phyloP scores from a whole-genome alignment of 2,329 filamentous ascomycete species.

The Davidsoniella australis region DNA sequence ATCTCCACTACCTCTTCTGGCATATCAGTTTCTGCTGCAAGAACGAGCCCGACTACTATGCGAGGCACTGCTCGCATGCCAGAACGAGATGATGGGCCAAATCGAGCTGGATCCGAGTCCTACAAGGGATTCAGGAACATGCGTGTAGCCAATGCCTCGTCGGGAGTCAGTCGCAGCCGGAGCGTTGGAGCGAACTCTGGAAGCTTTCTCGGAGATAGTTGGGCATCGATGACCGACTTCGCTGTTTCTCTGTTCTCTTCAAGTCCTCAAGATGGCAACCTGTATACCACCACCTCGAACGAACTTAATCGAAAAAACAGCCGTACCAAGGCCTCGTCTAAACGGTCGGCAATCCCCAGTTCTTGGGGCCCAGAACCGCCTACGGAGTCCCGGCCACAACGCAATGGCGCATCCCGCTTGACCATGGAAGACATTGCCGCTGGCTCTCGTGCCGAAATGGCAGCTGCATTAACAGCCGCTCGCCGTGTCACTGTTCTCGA shows the following conservation, averaged over 20 bases:
- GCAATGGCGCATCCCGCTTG: too few relatives aligned
- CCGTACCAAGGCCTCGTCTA: neutral
- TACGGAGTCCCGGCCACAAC: neutral
- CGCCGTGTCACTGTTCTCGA: conserved; percentile 43
- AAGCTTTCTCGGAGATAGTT: conserved; percentile 11
- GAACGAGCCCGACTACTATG: conserved; percentile 8
- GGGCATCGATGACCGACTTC: conserved; percentile 12
- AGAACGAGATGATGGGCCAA: conserved; percentile 1
- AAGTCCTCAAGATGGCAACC: conserved; percentile 1
- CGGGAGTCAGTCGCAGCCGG: neutral
- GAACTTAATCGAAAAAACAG: neutral
- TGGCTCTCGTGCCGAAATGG: conserved; percentile 35
- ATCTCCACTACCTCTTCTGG: neutral
- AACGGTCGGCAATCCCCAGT: conserved; percentile 11
- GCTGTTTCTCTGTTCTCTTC: conserved; percentile 9
- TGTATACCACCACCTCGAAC: neutral
- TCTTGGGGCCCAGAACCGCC: conserved; percentile 36
- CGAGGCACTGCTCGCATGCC: conserved; percentile 10
- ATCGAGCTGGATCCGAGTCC: neutral
- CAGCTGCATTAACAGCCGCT: conserved; percentile 36
- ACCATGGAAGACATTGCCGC: conserved; percentile 31
- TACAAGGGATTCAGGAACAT: neutral
- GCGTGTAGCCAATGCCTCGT: neutral
- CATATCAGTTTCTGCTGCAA: neutral
- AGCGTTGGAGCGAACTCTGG: conserved; percentile 6